Evolutionary conservation across 768 basidiomycete species (phyloP).

Genomic region (Boletus eberwhitei): DNA sequence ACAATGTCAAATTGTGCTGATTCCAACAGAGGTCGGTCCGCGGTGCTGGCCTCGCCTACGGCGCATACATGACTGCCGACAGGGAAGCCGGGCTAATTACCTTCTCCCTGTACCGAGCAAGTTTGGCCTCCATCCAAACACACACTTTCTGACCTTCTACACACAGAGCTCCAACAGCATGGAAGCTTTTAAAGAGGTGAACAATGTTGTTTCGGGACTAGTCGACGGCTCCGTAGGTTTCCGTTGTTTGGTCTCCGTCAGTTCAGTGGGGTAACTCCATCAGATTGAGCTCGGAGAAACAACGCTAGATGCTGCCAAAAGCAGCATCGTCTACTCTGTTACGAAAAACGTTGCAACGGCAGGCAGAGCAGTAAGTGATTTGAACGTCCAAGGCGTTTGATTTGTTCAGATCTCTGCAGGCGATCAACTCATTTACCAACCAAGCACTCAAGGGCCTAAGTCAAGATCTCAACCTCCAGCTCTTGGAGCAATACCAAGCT

Average conservation of each 20-base stretch:
- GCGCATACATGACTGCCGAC: constrained; percentile 73
- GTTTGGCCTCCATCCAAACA: constrained; percentile 20
- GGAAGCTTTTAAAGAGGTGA: constrained; percentile 77
- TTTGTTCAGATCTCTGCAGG: constrained; percentile 42
- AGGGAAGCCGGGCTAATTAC: constrained; percentile 73
- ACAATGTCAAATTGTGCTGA: constrained; percentile 5
- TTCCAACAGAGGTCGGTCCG: constrained; percentile 74
- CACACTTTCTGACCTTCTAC: constrained; percentile 1
- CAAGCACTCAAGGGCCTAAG: constrained; percentile 86
- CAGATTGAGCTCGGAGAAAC: constrained; percentile 81
- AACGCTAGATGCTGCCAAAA: constrained; percentile 86
- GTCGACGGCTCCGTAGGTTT: constrained; percentile 74
- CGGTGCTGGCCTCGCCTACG: constrained; percentile 92
- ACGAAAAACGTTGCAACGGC: constrained; percentile 81
- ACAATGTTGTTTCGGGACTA: constrained; percentile 72
- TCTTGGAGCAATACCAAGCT: constrained; percentile 77
- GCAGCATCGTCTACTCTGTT: constrained; percentile 82
- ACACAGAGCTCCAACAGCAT: constrained; percentile 74
- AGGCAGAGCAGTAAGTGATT: constrained; percentile 69
- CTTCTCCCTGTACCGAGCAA: constrained; percentile 77
- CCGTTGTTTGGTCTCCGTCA: neutral
- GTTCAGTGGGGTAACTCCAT: constrained; percentile 1
- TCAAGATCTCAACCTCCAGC: constrained; percentile 66
- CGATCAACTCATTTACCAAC: constrained; percentile 79
- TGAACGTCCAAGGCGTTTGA: neutral